Evolutionary conservation across 176 grass and related monocot genomes (phyloP).

Genomic region (Areca catechu): DNA sequence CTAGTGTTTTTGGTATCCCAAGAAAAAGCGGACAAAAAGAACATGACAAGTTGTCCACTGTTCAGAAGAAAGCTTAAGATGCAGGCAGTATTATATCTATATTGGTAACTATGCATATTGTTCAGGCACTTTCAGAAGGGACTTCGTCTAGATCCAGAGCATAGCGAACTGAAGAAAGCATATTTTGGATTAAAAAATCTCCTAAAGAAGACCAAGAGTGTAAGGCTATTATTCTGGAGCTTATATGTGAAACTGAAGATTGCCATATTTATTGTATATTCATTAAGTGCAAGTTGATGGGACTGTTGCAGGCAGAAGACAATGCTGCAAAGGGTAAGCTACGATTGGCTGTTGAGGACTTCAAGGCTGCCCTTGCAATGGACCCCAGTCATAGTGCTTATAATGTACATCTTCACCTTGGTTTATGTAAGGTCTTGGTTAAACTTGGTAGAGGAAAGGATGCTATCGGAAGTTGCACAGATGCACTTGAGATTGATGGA

Average conservation of each 20-base stretch:
- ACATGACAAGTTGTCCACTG: too few relatives aligned
- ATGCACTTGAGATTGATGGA: constrained; percentile 70
- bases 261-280: not conserved
- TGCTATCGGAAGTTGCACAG: constrained; percentile 64
- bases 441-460: constrained; percentile 98
- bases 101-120: not conserved
- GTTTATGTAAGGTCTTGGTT: constrained; percentile 84
- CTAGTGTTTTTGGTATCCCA: too few relatives aligned
- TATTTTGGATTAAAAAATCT: constrained; percentile 96
- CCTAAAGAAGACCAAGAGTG: constrained; percentile 88
- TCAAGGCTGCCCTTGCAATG: constrained; percentile 83
- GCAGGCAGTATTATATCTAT: too few relatives aligned
- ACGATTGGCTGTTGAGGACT: constrained; percentile 74
- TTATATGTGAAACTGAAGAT: not conserved
- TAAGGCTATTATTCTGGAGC: constrained; percentile 27
- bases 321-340: constrained; percentile 85
- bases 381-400: constrained; percentile 69
- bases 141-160: constrained; percentile 84
- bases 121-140: constrained; percentile 94
- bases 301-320: constrained; percentile 67
- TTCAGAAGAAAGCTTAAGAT: too few relatives aligned
- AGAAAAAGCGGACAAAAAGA: too few relatives aligned
- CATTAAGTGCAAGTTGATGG: constrained; percentile 7
- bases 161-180: constrained; percentile 87
- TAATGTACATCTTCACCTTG: constrained; percentile 78